Base-by-base conservation (phyloP, 495 filamentous ascomycete genomes). In the Penicillium fimorum region DNA sequence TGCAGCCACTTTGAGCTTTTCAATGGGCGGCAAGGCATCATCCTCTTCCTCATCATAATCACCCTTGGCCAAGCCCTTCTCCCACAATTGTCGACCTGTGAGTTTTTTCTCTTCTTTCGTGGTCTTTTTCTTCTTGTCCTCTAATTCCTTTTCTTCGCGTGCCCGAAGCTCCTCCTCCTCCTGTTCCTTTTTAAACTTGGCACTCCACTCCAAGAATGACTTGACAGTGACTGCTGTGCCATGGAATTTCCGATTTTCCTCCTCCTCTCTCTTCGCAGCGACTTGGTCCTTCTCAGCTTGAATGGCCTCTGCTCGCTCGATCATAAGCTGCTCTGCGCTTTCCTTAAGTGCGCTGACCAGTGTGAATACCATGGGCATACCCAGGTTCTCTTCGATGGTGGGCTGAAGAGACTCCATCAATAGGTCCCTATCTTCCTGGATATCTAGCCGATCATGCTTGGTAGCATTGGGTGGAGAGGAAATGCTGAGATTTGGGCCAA, bases 281-380 rank as follows among this genome's bases (percentile, higher is more conserved):
- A 76, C 82, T 57, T 85, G 79, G 50, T 96, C 92, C 43, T 79
- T 82, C 56, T 64, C 76, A 9, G 76, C 79, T 60, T 84, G 78
- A 10, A 82, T 82, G 9, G 79, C 85, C 7, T 78, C 82, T 47
- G 84, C 79, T 22, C 95, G 84, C 45, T 90, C 84, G 3, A 69
- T 57, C 62, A 96, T 84, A 22, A 99, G 77, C 51, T 82, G 77
- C 75, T 99, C 94, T 5, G 90, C 91, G 35, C 79, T 77, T 55
- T 99, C 94, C 65, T 96, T 97, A 51, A 99, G 72, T 3, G 89
- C 84, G 38, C 86, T 88, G 30, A 92, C 85, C 17, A 99, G 76
- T 0, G 92, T 91, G 73, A 96, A 99, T 0, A 99, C 80, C 94
- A 99, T 99, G n/a, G 91, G 88, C 84, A 96, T 96, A 30, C 94